A percentile compares a stretch with the other conserved stretches of the same genome.
Conservation (phyloP, 108 stramenopile genomes). For the Mayamaea pseudoterrestris region DNA sequence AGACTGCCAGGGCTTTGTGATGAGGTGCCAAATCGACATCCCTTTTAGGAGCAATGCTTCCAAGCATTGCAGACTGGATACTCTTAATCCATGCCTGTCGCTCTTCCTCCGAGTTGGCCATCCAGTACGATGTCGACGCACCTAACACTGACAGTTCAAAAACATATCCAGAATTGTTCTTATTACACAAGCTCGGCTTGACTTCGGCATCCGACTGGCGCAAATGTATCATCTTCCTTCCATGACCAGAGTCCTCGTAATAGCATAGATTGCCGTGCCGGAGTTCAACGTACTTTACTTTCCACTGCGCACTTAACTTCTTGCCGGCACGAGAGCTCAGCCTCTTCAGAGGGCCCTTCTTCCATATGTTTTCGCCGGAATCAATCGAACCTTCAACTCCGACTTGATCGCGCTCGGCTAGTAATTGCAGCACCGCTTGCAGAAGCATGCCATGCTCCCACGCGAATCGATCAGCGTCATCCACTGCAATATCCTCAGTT, state of each 20-base stretch:
- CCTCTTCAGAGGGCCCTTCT: constrained; percentile 59
- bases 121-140: constrained; percentile 39
- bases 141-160: constrained; percentile 55
- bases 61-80: constrained; percentile 75
- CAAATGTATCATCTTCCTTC: constrained; percentile 48
- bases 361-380: constrained; percentile 34
- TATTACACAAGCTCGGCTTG: not conserved
- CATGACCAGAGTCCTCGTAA: constrained; percentile 18
- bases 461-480: constrained; percentile 23
- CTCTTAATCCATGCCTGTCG: constrained; percentile 61
- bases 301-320: constrained; percentile 29
- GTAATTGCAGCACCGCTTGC: constrained; percentile 41
- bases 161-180: constrained; percentile 18
- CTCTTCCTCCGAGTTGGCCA: constrained; percentile 63
- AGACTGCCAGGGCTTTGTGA: not conserved
- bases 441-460: constrained; percentile 59
- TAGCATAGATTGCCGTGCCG: constrained; percentile 57
- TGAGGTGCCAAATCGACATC: not conserved
- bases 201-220: constrained; percentile 21
- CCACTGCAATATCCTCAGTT: not conserved
- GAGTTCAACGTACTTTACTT: constrained; percentile 67
- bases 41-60: too few species aligned
- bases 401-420: constrained; percentile 51
- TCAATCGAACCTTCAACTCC: constrained; percentile 31
- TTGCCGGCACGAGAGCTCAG: constrained; percentile 4